Conservation (phyloP, 2,329 filamentous ascomycete species). For the Ophiosphaerella korrae region DNA sequence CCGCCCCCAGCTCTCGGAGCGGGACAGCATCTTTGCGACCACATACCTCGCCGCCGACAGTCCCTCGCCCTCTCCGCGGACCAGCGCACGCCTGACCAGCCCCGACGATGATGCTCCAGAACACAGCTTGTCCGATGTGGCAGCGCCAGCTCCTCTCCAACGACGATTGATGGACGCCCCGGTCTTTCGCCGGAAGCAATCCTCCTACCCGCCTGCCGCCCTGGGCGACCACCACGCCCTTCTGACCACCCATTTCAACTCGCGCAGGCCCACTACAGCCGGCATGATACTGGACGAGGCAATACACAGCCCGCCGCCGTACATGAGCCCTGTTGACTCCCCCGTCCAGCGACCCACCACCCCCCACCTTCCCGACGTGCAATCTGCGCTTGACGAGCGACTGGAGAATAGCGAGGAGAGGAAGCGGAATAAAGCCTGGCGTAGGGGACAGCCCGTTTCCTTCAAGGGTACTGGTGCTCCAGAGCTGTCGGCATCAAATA, state of each 20-base stretch:
- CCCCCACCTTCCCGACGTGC: conserved; percentile 29
- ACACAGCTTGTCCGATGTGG: conserved; percentile 34
- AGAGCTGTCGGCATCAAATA: conserved; percentile 51
- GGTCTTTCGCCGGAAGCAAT: conserved; percentile 38
- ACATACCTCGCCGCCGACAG: conserved; percentile 61
- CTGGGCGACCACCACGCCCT: conserved; percentile 40
- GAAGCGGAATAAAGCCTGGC: conserved; percentile 55
- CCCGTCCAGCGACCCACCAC: conserved; percentile 40
- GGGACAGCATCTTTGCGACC: conserved; percentile 68
- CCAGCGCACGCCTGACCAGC: conserved; percentile 30
- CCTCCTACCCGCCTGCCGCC: conserved; percentile 25
- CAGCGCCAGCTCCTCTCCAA: conserved; percentile 34
- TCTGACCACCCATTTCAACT: conserved; percentile 41
- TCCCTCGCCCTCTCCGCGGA: conserved; percentile 47
- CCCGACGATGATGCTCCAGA: conserved; percentile 35
- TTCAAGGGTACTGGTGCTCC: conserved; percentile 43
- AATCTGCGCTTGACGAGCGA: conserved; percentile 31
- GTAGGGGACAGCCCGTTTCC: conserved; percentile 54
- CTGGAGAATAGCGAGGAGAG: conserved; percentile 48
- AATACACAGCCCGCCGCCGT: conserved; percentile 41
- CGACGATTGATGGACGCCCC: conserved; percentile 41
- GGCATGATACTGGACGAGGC: conserved; percentile 27
- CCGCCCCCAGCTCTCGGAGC: conserved; percentile 62
- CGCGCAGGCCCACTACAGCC: conserved; percentile 19
- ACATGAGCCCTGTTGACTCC: conserved; percentile 47